Evolutionary conservation across 2,329 filamentous ascomycete species (phyloP), one percentile per base, ranked within the genome.

Genomic region (Penicillium sp.): DNA sequence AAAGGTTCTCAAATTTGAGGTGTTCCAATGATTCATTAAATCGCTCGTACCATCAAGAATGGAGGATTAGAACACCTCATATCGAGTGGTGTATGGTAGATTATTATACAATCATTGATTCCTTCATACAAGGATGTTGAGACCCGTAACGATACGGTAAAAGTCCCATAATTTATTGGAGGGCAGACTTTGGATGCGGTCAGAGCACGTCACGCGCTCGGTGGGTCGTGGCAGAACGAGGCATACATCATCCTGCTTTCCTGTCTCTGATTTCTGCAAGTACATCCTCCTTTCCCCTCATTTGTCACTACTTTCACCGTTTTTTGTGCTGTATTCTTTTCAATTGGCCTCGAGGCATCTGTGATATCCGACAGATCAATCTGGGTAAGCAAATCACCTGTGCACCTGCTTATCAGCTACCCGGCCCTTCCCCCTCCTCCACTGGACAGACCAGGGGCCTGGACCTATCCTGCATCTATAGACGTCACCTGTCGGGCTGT

Each of bases 191-290:
- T 55, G 50, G 55, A 67, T 68, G 64, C 61, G 63, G 68, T 70
- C 67, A 68, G 62, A 70, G 65, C 56, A 67, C 69, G 72, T 74
- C 71, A 74, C 69, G 66, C 63, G 67, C 64, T 48, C 61, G 60
- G 70, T 72, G 70, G 71, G 66, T 65, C 68, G 59, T 69, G 71
- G 69, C 67, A 73, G 66, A 65, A 72, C 65, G 61, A 23, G 61
- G 65, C 69, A 70, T 73, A 71, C 70, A 72, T 72, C 70, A 73
- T 72, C 61, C 58, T 57, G 49, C 58, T 52, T 31, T 59, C 44
- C 55, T 55, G 53, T 62, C 57, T 58, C 8, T 19, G n/a, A n/a
- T 37, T 50, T 59, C 53, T 58, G 54, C 58, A 55, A 60, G 57
- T 53, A 57, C 46, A 53, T 46, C 37, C 21, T 27, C 42, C 44